phyloP scores from a whole-genome alignment of 805 yeast genomes.

The Yarrowia deformans region DNA sequence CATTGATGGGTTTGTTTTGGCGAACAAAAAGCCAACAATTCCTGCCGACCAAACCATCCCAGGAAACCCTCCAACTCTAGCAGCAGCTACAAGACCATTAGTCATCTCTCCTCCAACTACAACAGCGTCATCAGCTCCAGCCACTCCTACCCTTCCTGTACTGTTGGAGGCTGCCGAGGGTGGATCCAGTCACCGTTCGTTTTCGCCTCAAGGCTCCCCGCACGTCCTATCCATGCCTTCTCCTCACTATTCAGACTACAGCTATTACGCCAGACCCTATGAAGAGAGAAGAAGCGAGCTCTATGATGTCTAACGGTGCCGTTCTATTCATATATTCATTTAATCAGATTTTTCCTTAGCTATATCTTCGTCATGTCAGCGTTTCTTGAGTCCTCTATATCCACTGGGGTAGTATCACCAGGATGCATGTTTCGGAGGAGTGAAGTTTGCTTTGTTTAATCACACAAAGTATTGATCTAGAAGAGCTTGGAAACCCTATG shows the following conservation, averaged over 20 bases:
- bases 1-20: background rate
- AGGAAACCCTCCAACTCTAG: constrained; percentile 5
- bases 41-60: constrained; percentile 3
- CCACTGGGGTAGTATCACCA: too few species aligned
- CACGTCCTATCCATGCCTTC: constrained; percentile 11
- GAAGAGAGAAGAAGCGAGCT: constrained; percentile 4
- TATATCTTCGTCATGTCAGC: too few species aligned
- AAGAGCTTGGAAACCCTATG: too few species aligned
- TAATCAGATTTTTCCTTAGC: background rate
- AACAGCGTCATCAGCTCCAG: background rate
- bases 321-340: background rate
- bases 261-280: constrained; percentile 3
- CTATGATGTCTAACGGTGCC: background rate
- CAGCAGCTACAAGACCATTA: constrained; percentile 9
- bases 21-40: background rate
- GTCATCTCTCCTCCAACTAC: constrained; percentile 8
- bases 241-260: constrained; percentile 7
- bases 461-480: too few species aligned
- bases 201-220: background rate
- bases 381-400: too few species aligned
- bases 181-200: background rate
- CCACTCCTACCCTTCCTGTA: background rate
- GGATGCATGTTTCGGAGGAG: too few species aligned
- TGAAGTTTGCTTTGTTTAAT: too few species aligned
- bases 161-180: background rate